phyloP scores from a whole-genome alignment of 1,284 basidiomycete genomes.

The Ganoderma leucocontextum region DNA sequence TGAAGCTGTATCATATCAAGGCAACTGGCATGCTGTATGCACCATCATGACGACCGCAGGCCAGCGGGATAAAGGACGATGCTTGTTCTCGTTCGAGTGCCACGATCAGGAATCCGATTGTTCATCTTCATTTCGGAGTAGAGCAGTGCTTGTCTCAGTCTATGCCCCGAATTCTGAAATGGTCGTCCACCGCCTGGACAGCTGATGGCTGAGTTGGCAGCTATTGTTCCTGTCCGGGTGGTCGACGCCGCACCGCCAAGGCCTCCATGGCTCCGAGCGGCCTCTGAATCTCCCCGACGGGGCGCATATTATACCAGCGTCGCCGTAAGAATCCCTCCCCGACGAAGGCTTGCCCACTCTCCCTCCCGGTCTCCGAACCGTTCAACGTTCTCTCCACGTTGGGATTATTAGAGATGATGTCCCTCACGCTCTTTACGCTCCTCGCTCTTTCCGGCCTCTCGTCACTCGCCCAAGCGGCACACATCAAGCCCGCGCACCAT shows the following conservation, averaged over 20 bases:
- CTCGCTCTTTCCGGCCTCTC: slow-evolving; percentile 11
- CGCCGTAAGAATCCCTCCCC: not conserved
- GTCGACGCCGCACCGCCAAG: not conserved
- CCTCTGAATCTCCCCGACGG: not conserved
- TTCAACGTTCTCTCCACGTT: slow-evolving; percentile 4
- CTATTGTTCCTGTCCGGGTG: not conserved
- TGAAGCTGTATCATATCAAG: slow-evolving; percentile 1
- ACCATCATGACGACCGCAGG: not conserved
- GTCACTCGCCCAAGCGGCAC: slow-evolving; percentile 2
- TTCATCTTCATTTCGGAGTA: not conserved
- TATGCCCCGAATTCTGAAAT: not conserved
- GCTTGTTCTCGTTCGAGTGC: not conserved
- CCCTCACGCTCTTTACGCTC: slow-evolving; percentile 14
- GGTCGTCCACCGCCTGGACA: not conserved
- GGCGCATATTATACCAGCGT: not conserved
- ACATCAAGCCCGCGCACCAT: slow-evolving; percentile 7
- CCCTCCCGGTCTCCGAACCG: slow-evolving; percentile 1
- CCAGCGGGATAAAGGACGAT: not conserved
- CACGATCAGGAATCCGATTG: not conserved
- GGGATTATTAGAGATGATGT: slow-evolving; percentile 3
- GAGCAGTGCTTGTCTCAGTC: not conserved
- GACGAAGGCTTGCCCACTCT: slow-evolving; percentile 10
- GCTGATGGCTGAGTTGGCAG: slow-evolving; percentile 2
- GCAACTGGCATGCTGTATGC: not conserved
- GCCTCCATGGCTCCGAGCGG: not conserved